phyloP scores from a whole-genome alignment of 345 rosid genomes.

The Dipteronia sinensis region DNA sequence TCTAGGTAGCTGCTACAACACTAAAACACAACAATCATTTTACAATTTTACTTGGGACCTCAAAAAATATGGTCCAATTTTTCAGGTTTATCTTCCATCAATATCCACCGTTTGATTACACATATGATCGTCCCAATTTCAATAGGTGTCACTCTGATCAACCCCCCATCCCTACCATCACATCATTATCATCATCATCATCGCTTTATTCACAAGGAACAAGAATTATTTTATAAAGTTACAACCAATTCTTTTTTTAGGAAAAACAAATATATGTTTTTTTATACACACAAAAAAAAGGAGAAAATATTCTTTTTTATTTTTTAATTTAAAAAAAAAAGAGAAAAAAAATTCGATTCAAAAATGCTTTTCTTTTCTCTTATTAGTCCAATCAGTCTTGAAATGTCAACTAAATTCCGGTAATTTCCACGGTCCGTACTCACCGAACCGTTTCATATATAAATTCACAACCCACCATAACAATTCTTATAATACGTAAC shows the following conservation, averaged over 20 bases:
- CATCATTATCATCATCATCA: conserved; percentile 4
- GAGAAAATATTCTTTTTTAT: conserved; percentile 16
- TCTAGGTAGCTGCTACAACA: neutral
- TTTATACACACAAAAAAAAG: conserved; percentile 1
- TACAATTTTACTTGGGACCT: conserved; percentile 21
- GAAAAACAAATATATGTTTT: neutral
- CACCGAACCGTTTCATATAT: conserved; percentile 38
- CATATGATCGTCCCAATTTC: conserved; percentile 11
- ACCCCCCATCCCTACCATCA: conserved; percentile 27
- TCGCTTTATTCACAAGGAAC: conserved; percentile 31
- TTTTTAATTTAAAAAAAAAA: neutral
- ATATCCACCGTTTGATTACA: conserved; percentile 29
- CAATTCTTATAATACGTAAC: neutral
- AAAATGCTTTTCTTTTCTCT: conserved; percentile 35
- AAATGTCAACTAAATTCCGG: conserved; percentile 59
- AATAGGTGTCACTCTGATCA: conserved; percentile 32
- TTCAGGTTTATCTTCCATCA: conserved; percentile 26
- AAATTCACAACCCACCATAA: conserved; percentile 20
- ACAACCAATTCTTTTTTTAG: neutral
- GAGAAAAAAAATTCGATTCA: conserved; percentile 40
- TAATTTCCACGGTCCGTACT: conserved; percentile 35
- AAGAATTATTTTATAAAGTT: conserved; percentile 5
- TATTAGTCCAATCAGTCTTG: conserved; percentile 43
- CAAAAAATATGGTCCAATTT: conserved; percentile 27
- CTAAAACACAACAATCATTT: conserved; percentile 2